Percentiles rank a stretch among this genome's conserved stretches.
These are phyloP conservation scores for Jasminum sambac DNA, from an alignment of 257 asterid genomes.

Conservation along the genomic window DNA sequence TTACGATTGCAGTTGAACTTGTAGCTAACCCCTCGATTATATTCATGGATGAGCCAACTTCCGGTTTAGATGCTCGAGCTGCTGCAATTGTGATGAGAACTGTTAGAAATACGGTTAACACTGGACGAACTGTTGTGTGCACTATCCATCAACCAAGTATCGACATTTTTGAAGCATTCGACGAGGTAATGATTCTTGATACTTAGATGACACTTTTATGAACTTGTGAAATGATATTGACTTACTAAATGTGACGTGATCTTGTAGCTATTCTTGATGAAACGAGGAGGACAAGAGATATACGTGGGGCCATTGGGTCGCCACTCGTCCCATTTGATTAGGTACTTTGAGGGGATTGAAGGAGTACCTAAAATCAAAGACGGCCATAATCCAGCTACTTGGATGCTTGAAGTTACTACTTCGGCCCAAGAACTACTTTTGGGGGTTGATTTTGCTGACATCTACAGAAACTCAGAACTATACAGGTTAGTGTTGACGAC, in stretches of 20 bases:
- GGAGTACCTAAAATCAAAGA: slow-evolving; percentile 50
- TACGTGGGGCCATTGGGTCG: slow-evolving; percentile 54
- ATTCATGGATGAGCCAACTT: slow-evolving; percentile 68
- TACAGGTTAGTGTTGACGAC: slow-evolving; percentile 31
- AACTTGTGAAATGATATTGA: too few relatives aligned
- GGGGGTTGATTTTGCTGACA: slow-evolving; percentile 51
- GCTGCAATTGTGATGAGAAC: slow-evolving; percentile 69
- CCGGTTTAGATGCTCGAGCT: slow-evolving; percentile 61
- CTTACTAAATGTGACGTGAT: slow-evolving; percentile 6
- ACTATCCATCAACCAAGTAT: slow-evolving; percentile 72
- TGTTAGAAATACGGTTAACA: slow-evolving; percentile 58
- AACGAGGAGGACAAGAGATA: slow-evolving; percentile 63
- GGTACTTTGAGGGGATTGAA: slow-evolving; percentile 47
- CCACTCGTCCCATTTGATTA: slow-evolving; percentile 46
- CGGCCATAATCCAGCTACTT: slow-evolving; percentile 66
- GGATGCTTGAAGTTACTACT: slow-evolving; percentile 67
- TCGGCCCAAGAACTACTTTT: slow-evolving; percentile 44
- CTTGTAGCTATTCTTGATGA: slow-evolving; percentile 56
- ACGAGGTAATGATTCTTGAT: slow-evolving; percentile 37
- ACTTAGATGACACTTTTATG: not conserved
- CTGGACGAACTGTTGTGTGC: slow-evolving; percentile 66
- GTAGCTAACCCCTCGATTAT: slow-evolving; percentile 62
- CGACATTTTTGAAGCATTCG: slow-evolving; percentile 66
- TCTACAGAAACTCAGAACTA: slow-evolving; percentile 49
- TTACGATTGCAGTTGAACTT: slow-evolving; percentile 66